Conservation (phyloP, 106 monocot genomes). For the Platanthera guangdongensis region DNA sequence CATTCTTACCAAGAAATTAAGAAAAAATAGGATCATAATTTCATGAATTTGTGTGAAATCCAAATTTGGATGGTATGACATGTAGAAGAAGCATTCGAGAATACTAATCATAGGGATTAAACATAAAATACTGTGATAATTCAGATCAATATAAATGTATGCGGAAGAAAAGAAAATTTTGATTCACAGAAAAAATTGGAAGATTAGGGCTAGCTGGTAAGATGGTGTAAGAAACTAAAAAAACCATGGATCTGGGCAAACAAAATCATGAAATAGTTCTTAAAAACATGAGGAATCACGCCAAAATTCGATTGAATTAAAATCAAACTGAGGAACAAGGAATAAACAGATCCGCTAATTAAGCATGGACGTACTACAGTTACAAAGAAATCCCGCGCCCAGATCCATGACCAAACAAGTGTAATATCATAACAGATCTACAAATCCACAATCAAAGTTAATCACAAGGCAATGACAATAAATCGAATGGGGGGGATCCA, state of each 20-base stretch:
- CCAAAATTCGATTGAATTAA: background rate
- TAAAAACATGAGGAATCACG: background rate
- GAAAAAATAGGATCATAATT: background rate
- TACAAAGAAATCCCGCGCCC: background rate
- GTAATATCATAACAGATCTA: background rate
- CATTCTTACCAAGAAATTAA: background rate
- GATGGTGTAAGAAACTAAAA: background rate
- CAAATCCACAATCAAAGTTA: background rate
- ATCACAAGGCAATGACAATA: background rate
- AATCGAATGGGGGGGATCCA: background rate
- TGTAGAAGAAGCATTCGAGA: no score
- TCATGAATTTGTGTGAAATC: background rate
- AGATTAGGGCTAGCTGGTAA: no score
- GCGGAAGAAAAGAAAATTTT: no score
- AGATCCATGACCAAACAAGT: background rate
- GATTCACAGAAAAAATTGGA: no score
- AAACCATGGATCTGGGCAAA: background rate
- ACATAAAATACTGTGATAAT: no score
- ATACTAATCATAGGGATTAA: no score
- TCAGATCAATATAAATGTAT: no score
- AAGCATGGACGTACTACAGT: background rate
- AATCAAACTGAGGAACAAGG: background rate
- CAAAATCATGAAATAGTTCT: background rate
- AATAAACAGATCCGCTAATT: constrained; percentile 1
- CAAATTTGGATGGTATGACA: background rate